Evolutionary conservation across 106 monocot genomes (phyloP).

Genomic region (Chionographis japonica): DNA sequence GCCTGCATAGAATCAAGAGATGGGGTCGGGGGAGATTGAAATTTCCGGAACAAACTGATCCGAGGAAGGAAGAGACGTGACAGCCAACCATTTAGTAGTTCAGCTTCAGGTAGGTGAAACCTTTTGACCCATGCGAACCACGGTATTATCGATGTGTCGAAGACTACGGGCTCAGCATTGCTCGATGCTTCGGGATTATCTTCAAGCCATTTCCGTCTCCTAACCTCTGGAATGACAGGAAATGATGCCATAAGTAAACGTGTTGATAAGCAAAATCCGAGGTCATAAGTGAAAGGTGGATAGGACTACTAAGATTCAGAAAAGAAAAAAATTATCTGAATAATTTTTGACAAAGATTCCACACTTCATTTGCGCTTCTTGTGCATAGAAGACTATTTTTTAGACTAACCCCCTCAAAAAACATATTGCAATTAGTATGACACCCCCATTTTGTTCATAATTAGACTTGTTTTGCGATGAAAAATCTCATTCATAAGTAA

Average conservation of each 20-base stretch:
- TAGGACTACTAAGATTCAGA: too few species aligned
- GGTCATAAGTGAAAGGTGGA: too few species aligned
- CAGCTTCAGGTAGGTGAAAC: conserved; percentile 82
- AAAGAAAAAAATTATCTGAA: too few species aligned
- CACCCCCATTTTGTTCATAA: too few species aligned
- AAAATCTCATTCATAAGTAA: too few species aligned
- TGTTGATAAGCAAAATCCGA: too few species aligned
- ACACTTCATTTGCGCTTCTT: too few species aligned
- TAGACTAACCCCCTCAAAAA: too few species aligned
- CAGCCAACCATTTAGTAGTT: conserved; percentile 68
- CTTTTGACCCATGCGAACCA: conserved; percentile 91
- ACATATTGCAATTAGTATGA: too few species aligned
- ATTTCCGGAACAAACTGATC: background rate
- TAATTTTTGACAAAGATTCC: too few species aligned
- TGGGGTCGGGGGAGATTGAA: background rate
- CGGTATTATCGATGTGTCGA: conserved; percentile 74
- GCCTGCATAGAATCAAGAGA: conserved; percentile 27
- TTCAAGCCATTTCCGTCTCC: conserved; percentile 88
- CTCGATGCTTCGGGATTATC: conserved; percentile 70
- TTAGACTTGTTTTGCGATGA: too few species aligned
- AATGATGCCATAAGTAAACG: background rate
- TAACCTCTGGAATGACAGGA: conserved; percentile 50
- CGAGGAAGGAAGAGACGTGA: background rate
- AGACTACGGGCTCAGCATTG: conserved; percentile 48
- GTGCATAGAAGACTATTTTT: too few species aligned